Conservation (phyloP, 176 grass and related monocot species). For the Tuctoria greenei region DNA sequence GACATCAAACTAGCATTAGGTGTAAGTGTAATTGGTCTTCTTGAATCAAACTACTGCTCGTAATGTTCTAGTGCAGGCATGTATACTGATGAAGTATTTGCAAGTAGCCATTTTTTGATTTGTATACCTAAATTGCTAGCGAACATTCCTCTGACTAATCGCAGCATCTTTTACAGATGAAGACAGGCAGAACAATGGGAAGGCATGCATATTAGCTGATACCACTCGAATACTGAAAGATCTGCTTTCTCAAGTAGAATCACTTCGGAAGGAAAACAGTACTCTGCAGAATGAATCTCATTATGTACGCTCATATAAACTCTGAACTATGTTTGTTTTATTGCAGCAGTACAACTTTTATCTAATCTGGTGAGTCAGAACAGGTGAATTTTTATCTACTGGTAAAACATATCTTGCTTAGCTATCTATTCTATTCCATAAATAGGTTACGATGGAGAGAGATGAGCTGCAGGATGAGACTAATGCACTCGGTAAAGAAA, state of each 20-base stretch:
- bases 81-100: neutral
- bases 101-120: neutral
- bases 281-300: constrained; percentile 75
- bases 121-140: neutral
- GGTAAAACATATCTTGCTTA: neutral
- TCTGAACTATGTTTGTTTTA: neutral
- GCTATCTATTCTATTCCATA: neutral
- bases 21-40: neutral
- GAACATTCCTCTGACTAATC: constrained; percentile 18
- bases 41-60: neutral
- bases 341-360: neutral
- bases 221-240: constrained; percentile 64
- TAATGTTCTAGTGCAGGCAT: neutral
- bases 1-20: neutral
- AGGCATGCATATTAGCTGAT: constrained; percentile 72
- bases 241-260: constrained; percentile 65
- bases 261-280: constrained; percentile 61
- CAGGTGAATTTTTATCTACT: neutral
- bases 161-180: constrained; percentile 54
- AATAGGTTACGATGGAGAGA: constrained; percentile 71
- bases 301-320: constrained; percentile 55
- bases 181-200: constrained; percentile 75
- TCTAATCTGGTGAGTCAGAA: neutral
- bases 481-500: constrained; percentile 44
- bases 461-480: constrained; percentile 84